These are phyloP conservation scores for Tetrahymena elliotti DNA, from an alignment of 73 alveolate genomes.

Conservation along the genomic window DNA sequence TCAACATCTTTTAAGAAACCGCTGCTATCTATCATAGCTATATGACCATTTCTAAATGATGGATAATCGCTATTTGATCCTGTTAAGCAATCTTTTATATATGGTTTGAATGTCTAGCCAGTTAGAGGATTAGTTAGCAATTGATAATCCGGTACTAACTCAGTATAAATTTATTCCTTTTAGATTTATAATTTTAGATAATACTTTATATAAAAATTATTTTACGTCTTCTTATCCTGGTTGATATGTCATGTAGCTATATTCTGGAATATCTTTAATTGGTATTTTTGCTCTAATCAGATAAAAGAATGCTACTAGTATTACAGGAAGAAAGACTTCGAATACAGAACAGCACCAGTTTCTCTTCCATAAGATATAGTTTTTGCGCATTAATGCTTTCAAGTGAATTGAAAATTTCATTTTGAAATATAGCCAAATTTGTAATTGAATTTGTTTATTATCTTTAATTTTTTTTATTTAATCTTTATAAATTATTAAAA, in stretches of 20 bases:
- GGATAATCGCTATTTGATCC: background rate
- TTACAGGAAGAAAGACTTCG: slow-evolving; percentile 78
- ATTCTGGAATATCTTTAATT: background rate
- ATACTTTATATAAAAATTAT: background rate
- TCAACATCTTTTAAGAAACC: background rate
- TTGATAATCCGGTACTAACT: background rate
- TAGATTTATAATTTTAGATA: background rate
- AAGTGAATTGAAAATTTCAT: slow-evolving; percentile 33
- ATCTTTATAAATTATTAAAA: too few relatives aligned
- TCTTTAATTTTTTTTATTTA: background rate
- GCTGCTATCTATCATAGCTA: background rate
- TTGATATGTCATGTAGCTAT: background rate
- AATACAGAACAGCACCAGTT: slow-evolving; percentile 61
- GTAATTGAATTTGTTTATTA: background rate
- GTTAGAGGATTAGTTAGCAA: background rate
- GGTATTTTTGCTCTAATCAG: background rate
- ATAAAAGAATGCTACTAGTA: background rate
- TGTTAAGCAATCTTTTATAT: background rate
- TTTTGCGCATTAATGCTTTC: slow-evolving; percentile 75
- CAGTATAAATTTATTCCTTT: slow-evolving; percentile 1
- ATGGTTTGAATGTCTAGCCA: background rate
- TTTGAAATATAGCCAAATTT: background rate
- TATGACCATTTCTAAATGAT: background rate
- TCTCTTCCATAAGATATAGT: slow-evolving; percentile 84
- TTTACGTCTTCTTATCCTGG: slow-evolving; percentile 5